Conservation (phyloP, 2,329 filamentous ascomycete species). For the Aspergillus neoniger region DNA sequence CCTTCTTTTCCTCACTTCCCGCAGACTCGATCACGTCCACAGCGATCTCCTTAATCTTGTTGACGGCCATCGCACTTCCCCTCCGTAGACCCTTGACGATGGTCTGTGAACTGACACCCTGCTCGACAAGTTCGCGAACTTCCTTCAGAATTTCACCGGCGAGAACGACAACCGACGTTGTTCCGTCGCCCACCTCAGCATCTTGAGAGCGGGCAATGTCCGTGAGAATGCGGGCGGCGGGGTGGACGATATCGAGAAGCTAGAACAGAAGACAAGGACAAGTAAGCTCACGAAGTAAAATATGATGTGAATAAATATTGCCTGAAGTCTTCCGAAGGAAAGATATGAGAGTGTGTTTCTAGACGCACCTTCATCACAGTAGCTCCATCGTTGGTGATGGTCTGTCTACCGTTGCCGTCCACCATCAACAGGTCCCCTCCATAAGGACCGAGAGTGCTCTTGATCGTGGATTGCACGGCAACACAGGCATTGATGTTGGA, state of each 20-base stretch:
- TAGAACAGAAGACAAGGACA: slow-evolving; percentile 39
- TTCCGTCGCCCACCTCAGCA: slow-evolving; percentile 97
- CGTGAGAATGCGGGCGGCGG: slow-evolving; percentile 92
- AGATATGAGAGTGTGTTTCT: neutral
- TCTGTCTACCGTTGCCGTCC: slow-evolving; percentile 91
- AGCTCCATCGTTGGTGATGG: slow-evolving; percentile 98
- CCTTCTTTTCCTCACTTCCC: slow-evolving; percentile 79
- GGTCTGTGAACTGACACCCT: slow-evolving; percentile 93
- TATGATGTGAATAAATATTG: neutral
- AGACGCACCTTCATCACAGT: slow-evolving; percentile 93
- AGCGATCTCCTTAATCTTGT: slow-evolving; percentile 98
- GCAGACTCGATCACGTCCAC: slow-evolving; percentile 67
- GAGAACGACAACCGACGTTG: slow-evolving; percentile 93
- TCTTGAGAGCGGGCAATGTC: slow-evolving; percentile 99
- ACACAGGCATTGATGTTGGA: slow-evolving; percentile 99
- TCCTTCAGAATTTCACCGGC: slow-evolving; percentile 98
- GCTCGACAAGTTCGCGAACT: slow-evolving; percentile 92
- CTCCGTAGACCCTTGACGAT: slow-evolving; percentile 95
- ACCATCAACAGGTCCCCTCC: slow-evolving; percentile 95
- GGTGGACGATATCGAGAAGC: slow-evolving; percentile 98
- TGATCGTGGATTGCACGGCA: slow-evolving; percentile 92
- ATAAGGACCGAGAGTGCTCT: slow-evolving; percentile 93
- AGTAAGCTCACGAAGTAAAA: neutral
- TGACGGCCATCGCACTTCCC: slow-evolving; percentile 86
- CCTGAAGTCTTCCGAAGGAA: neutral